Base-by-base conservation (phyloP, 768 basidiomycete genomes). In the Boletellus ananiceps region DNA sequence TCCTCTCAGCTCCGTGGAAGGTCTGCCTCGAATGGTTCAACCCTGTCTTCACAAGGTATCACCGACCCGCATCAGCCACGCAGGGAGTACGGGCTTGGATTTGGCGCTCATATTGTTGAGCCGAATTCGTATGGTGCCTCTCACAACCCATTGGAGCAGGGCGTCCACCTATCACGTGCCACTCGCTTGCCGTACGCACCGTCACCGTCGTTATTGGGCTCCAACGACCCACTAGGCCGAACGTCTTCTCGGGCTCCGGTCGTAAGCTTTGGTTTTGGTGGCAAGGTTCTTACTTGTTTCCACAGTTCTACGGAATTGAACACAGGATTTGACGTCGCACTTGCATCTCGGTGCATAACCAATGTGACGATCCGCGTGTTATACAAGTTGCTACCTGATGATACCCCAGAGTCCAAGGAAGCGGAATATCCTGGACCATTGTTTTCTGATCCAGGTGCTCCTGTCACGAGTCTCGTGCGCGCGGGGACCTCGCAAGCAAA, bases 211-310 rank as follows among this genome's bases (percentile, higher is more conserved):
- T 71, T 91, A 16, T 62, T 91, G 39, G 90, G 88, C 23, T 78
- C 84, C 7, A 90, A 93, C 57, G 90, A 93, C 63, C 88, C 88
- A 5, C 69, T 93, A 2, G 83, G 84, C 25, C 80, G 90, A 38
- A 83, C 85, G 5, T 74, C 83, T 3, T 80, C 79, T 47, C 80
- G 82, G 33, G 80, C 84, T 8, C 94, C 94, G 0, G 74, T 96
- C 25, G 73, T 94, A 46, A 86, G 82, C 53, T 96, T 97, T 59
- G 95, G 95, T 0, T 93, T 94, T 59, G 93, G 93, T n/a, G 94
- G 94, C 11, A 87, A 86, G 60, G 59, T 97, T 49, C 78, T 94
- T 8, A 85, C 90, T 8, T 94, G 89, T 65, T 96, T 95, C 73
- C 92, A 90, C 57, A 79, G 80, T 27, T 76, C 80, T 44, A 71